Evolutionary conservation across 306 rosid species (phyloP), one percentile per base, ranked within the genome.

Genomic region (Malus orientalis): DNA sequence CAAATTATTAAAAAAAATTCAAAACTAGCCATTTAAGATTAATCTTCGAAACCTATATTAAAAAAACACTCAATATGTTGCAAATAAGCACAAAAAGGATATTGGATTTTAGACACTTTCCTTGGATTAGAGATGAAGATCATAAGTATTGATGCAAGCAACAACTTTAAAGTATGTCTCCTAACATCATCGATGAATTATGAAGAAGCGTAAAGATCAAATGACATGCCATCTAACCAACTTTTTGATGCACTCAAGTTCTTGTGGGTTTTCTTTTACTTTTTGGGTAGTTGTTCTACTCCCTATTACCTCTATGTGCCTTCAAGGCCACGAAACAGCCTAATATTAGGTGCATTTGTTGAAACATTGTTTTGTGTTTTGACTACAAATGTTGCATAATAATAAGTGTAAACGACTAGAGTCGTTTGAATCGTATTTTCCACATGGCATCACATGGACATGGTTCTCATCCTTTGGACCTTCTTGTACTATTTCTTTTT

Each of bases 181-280:
- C 69, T 20, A 22, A 8, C 23, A 53, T 53, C 23, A 49, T 49
- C 40, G 51, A 49, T 16, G 19, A 49, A 29, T 71, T 54, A 71
- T 71, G 63, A 19, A 71, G 54, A 11, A 49, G 47, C 63, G 32
- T 20, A 16, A 49, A 18, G 60, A 51, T 70, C 61, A 71, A 71
- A 20, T 55, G 75, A 71, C 22, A n/a, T 54, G 51, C 51, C 66
- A 71, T 40, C 51, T 55, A 71, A 71, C 75, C 33, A 36, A 71
- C 51, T 30, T 64, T 64, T 25, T 64, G 69, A 64, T 14, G 44
- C 40, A 32, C 69, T 18, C 27, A 15, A 64, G 19, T 15, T 32
- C 18, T 18, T 64, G 29, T 61, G 15, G 11, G 2, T 27, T 70
- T 47, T 8, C 14, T 69, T 49, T 49, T 42, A 22, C 40, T 49